Percentiles rank a stretch among this genome's conserved stretches.
phyloP scores from a whole-genome alignment of 345 rosid species.

The Atalantia buxifolia region DNA sequence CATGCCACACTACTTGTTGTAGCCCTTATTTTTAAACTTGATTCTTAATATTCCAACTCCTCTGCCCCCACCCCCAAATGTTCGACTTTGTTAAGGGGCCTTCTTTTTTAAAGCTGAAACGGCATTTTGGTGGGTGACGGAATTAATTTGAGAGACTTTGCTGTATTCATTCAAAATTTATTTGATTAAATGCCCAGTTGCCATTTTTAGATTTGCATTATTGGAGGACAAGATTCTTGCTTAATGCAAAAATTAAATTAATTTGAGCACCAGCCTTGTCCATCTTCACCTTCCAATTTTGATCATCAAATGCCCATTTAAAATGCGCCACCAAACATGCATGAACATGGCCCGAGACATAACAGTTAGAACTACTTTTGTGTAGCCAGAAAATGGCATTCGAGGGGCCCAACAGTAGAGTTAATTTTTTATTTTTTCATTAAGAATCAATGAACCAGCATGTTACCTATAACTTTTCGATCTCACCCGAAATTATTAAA shows the following conservation, averaged over 20 bases:
- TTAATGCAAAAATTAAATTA: neutral
- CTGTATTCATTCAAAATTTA: neutral
- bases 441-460: too few relatives aligned
- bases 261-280: neutral
- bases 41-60: too few relatives aligned
- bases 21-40: neutral
- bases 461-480: too few relatives aligned
- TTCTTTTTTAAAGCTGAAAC: neutral
- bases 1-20: neutral
- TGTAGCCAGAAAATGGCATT: neutral
- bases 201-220: neutral
- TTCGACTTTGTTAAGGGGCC: neutral
- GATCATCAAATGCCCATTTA: neutral
- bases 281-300: neutral
- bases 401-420: neutral
- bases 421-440: too few relatives aligned
- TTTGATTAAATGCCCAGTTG: neutral
- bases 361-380: neutral
- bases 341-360: neutral
- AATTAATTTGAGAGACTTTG: neutral
- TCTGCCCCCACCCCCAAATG: too few relatives aligned
- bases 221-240: neutral
- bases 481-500: too few relatives aligned
- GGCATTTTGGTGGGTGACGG: neutral
- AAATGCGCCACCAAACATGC: conserved; percentile 1